A percentile compares a stretch with the other conserved stretches of the same genome.
These are phyloP conservation scores for Paecilomyces dactylethromorphus DNA, from an alignment of 2,329 filamentous ascomycete species.

Conservation along the genomic window DNA sequence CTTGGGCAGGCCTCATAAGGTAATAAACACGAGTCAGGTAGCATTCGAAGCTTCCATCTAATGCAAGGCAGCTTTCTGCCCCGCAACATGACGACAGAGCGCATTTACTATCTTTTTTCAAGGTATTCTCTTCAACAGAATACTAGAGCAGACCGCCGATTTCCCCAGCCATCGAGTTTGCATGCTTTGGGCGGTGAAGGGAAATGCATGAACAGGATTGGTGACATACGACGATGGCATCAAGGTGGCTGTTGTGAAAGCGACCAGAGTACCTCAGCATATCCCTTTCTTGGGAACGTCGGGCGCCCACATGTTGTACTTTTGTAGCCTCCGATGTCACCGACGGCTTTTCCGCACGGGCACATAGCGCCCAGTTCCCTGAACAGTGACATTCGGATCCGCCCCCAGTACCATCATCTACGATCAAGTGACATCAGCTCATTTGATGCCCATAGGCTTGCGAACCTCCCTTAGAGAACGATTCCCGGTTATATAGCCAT, in stretches of 20 bases:
- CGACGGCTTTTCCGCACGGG: neutral
- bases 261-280: neutral
- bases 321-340: neutral
- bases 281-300: neutral
- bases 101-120: neutral
- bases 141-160: neutral
- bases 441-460: neutral
- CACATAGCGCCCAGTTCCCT: neutral
- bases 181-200: neutral
- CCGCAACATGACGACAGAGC: neutral
- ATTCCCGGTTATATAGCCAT: neutral
- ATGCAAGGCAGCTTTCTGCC: neutral
- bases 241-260: neutral
- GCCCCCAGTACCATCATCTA: neutral
- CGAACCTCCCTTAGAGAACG: neutral
- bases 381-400: neutral
- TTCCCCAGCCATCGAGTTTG: neutral
- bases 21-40: too few relatives aligned
- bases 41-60: too few relatives aligned
- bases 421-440: neutral
- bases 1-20: too few relatives aligned
- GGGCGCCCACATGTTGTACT: neutral
- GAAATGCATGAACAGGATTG: neutral
- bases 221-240: too few relatives aligned
- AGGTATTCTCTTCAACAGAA: neutral